Base-by-base conservation (phyloP, 2,329 filamentous ascomycete species). In the Xylariales sp. region DNA sequence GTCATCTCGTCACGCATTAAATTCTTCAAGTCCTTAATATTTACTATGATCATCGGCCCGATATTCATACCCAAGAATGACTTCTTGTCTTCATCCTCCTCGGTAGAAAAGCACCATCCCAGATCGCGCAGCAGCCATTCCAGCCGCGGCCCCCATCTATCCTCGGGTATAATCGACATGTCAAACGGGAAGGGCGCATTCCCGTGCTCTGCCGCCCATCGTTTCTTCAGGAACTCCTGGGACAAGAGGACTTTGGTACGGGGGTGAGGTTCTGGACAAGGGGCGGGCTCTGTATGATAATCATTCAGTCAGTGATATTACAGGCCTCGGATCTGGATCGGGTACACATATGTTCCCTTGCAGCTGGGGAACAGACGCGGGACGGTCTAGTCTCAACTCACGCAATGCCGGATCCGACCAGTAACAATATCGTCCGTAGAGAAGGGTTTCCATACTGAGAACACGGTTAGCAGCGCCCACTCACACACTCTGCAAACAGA, bases 381-480 rank as follows among this genome's bases (percentile, higher is more conserved):
- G 9, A 28, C 5, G 41, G 5, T 43, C 54, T n/a, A 10, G 18
- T 30, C 18, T 36, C 9, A 23, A 59, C 68, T 53, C 53, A 68
- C 68, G 0, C 2, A n/a, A 1, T 23, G 23, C 30, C 5, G 18
- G 39, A 6, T 36, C 12, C 1, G 14, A 7, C 68, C 68, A 70
- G 4, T 39, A 41, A 16, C 4, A 2, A 10, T 68, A 4, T 48
- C 39, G 46, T 9, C 68, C 68, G 10, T 36, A 70, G 8, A 70
- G 57, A 6, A 68, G 2, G 41, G 68, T 70, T 23, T 68, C 43
- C 18, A 70, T 2, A 34, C 68, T 70, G 30, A 9, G 9, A 53
- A n/a, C 3, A 39, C 6, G 53, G 39, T 68, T 36, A 68, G 63
- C 63, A 48, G 52, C 10, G 12, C 52, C 5, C 49, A 52, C 36